Conservation (phyloP, 805 yeast genomes). For the Candida corydali region DNA sequence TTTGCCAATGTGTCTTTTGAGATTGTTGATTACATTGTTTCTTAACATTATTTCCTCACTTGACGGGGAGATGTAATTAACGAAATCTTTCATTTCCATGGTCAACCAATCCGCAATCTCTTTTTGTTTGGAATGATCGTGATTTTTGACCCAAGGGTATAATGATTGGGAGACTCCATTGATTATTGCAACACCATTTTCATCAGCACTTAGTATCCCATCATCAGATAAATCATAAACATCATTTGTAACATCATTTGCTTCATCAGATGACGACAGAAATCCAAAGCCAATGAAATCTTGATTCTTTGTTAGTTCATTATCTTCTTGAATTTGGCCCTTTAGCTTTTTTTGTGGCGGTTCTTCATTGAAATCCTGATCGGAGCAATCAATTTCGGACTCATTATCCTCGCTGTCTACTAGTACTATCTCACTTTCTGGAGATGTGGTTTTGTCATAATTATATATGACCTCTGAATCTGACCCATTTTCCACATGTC, state of each 20-base stretch:
- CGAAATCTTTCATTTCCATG: conserved; percentile 79
- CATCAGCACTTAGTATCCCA: conserved; percentile 34
- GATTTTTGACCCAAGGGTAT: conserved; percentile 75
- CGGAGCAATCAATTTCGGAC: no score
- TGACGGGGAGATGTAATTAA: conserved; percentile 81
- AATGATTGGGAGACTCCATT: conserved; percentile 22
- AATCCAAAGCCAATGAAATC: conserved; percentile 57
- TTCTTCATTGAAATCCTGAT: conserved; percentile 5
- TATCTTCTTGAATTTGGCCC: conserved; percentile 12
- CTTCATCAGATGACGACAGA: conserved; percentile 36
- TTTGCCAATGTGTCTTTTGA: conserved; percentile 47
- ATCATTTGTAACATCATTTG: conserved; percentile 9
- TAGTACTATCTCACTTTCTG: conserved; percentile 30
- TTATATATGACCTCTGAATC: conserved; percentile 23
- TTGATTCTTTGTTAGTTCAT: conserved; percentile 41
- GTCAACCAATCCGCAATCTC: conserved; percentile 87
- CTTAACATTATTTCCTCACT: conserved; percentile 65
- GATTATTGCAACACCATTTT: conserved; percentile 11
- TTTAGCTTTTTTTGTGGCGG: conserved; percentile 4
- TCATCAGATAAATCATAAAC: conserved; percentile 21
- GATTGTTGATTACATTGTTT: conserved; percentile 56
- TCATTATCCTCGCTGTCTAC: conserved; percentile 25
- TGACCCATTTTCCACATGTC: conserved; percentile 12
- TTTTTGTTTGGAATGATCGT: conserved; percentile 70
- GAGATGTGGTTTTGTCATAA: conserved; percentile 14